A percentile compares a stretch with the other conserved stretches of the same genome.
Conservation (phyloP, 108 stramenopile species). For the Discostella stelligeroides region DNA sequence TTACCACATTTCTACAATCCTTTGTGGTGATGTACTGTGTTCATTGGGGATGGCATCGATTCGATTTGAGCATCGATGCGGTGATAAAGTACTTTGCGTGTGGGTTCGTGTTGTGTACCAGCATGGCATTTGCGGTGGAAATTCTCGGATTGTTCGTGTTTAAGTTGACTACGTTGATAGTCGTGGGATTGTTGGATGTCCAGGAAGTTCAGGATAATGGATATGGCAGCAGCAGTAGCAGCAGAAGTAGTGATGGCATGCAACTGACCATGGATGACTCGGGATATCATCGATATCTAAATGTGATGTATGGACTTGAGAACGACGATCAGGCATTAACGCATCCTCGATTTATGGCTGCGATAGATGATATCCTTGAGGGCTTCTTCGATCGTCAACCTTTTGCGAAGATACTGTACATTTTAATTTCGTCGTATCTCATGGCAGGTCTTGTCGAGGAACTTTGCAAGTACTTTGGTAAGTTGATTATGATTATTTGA, state of each 20-base stretch:
- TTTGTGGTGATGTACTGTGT: conserved; percentile 57
- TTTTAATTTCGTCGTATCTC: conserved; percentile 60
- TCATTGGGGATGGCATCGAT: conserved; percentile 66
- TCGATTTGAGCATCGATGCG: conserved; percentile 77
- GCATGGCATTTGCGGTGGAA: conserved; percentile 72
- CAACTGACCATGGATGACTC: conserved; percentile 10
- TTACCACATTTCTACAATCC: conserved; percentile 64
- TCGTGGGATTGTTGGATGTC: conserved; percentile 57
- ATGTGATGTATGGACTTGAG: conserved; percentile 24
- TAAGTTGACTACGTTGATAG: conserved; percentile 28
- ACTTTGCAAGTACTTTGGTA: conserved; percentile 82
- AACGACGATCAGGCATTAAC: not conserved
- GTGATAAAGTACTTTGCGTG: conserved; percentile 80
- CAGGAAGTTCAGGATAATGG: conserved; percentile 59
- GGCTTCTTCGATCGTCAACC: conserved; percentile 59
- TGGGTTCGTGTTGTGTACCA: conserved; percentile 73
- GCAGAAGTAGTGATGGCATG: conserved; percentile 11
- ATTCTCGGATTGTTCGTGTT: conserved; percentile 54
- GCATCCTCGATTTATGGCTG: conserved; percentile 28
- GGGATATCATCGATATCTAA: conserved; percentile 7
- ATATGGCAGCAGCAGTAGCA: no score
- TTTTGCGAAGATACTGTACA: conserved; percentile 58
- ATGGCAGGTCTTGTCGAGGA: conserved; percentile 81
- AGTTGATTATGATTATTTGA: conserved; percentile 75
- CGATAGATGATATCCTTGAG: conserved; percentile 28